Conservation (phyloP, 352 stramenopile genomes). For the Phytophthora ohioensis region DNA sequence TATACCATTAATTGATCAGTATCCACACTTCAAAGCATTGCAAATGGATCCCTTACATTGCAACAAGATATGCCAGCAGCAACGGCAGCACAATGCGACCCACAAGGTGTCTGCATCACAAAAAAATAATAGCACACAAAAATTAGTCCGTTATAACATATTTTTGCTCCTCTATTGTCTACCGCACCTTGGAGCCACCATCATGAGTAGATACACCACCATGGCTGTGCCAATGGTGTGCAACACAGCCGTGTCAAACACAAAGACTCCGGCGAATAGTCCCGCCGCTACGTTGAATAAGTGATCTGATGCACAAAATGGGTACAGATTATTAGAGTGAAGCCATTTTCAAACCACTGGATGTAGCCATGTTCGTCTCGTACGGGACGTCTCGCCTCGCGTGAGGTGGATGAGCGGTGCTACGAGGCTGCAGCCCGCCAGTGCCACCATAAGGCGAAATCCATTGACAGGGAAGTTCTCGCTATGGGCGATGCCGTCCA, state of each 20-base stretch:
- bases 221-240: conserved; percentile 72
- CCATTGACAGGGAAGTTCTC: conserved; percentile 81
- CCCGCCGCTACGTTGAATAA: conserved; percentile 76
- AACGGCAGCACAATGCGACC: conserved; percentile 69
- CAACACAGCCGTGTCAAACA: conserved; percentile 83
- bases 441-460: conserved; percentile 82
- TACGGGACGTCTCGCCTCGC: conserved; percentile 68
- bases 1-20: neutral
- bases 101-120: conserved; percentile 56
- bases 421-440: conserved; percentile 69
- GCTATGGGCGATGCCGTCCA: conserved; percentile 71
- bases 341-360: neutral
- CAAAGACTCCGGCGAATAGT: conserved; percentile 71
- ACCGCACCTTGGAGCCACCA: conserved; percentile 62
- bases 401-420: conserved; percentile 73
- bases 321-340: neutral
- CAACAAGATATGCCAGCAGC: conserved; percentile 76
- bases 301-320: conserved; percentile 54
- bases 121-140: conserved; percentile 1
- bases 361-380: conserved; percentile 19
- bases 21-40: neutral
- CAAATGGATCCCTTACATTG: conserved; percentile 45
- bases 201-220: conserved; percentile 77
- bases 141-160: conserved; percentile 11
- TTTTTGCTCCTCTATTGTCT: neutral